Conservation (phyloP, 192 early-diverging fungal species). For the Coemansia sp. region DNA sequence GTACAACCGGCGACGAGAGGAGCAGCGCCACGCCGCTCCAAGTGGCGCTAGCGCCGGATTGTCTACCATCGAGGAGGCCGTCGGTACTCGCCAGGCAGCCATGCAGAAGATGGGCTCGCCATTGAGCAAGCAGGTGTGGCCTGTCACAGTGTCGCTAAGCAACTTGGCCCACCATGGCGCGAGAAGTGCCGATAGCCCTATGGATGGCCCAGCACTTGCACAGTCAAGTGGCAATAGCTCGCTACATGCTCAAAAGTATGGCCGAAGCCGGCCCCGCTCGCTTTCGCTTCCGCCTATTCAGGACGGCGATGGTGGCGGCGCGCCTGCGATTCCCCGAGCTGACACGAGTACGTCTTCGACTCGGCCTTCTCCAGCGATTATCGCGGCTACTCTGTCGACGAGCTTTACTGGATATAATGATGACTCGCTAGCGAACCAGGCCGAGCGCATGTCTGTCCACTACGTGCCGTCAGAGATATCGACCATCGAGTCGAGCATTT, state of each 20-base stretch:
- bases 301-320: neutral
- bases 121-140: conserved; percentile 46
- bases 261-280: conserved; percentile 21
- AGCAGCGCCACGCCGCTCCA: conserved; percentile 8
- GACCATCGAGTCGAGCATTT: conserved; percentile 52
- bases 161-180: conserved; percentile 8
- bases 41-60: neutral
- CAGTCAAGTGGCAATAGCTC: neutral
- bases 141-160: conserved; percentile 20
- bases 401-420: conserved; percentile 36
- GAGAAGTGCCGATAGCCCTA: neutral
- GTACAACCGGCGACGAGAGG: conserved; percentile 29
- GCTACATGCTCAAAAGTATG: conserved; percentile 1
- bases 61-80: neutral
- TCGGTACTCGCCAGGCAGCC: neutral
- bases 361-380: conserved; percentile 22
- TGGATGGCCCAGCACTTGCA: neutral
- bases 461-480: conserved; percentile 47
- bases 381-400: conserved; percentile 43
- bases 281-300: conserved; percentile 21
- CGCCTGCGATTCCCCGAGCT: neutral
- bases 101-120: conserved; percentile 32
- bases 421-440: conserved; percentile 23
- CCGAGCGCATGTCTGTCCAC: conserved; percentile 26
- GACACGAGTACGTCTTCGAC: neutral